Evolutionary conservation across 257 asterid species (phyloP), one percentile per base, ranked within the genome.

Genomic region (Rubia yunnanensis): DNA sequence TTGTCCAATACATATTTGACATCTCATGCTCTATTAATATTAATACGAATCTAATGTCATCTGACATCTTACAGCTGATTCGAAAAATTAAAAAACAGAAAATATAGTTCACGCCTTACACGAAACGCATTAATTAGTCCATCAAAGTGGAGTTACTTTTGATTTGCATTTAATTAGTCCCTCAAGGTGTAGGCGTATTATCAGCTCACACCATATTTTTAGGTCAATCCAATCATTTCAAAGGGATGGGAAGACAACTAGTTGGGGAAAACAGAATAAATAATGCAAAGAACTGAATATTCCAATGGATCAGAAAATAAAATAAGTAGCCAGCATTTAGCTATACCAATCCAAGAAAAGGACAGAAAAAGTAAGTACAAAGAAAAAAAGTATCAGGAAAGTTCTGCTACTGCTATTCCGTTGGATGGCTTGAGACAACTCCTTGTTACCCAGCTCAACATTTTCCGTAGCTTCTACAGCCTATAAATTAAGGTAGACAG

Each of bases 301-400:
- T 26, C 34, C 5, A 63, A 9, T 41, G 22, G 32, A 63, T 34
- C 17, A 49, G 28, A 9, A 13, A 35, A 74, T 3, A 23, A 13
- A 46, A 50, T 23, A 69, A 28, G 17, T 13, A 10, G 32, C 34
- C 23, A 38, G 35, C 66, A 60, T 10, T 80, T 76, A 91, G 62
- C 64, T 88, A 73, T 91, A 88, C 96, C 94, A 91, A 82, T 91
- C 96, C 65, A 91, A 90, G 76, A 91, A 88, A 69, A 91, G 84
- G 83, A 91, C 72, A 20, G 94, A 80, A 73, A 88, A 91, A 8
- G 95, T 91, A 49, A 86, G 86, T 35, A 78, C 98, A 77, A 83
- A 67, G 30, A 91, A 75, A 67, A 89, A 92, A 59, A 89, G 96
- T 76, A 89, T 76, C 62, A 92, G 89, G 83, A 92, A 89, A 27